Evolutionary conservation across 129 eudicot genomes (phyloP), one percentile per base, ranked within the genome.

Genomic region (Heracleum sosnowskyi): DNA sequence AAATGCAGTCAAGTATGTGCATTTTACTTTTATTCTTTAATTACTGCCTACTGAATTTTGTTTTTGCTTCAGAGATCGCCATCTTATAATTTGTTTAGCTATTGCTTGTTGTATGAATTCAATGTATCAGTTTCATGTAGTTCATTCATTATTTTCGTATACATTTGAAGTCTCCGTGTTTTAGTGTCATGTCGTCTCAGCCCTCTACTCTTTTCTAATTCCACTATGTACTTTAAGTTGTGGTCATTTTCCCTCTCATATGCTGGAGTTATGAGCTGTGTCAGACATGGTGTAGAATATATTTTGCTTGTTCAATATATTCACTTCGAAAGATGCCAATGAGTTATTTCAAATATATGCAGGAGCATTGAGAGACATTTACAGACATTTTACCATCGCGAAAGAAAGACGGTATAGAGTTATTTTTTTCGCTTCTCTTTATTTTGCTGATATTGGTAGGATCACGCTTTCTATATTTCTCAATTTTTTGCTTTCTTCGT

Each of bases 311-410:
- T 29, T 42, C 24, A 20, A 3, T 53, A 46, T 20, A 41, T 45
- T 36, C 53, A 62, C 47, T 74, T 74, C 13, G 22, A 26, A 37
- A 64, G 33, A 42, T 22, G 29, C 81, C 33, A 79, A 75, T 75
- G 47, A 16, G 37, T 74, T 13, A n/a, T 35, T 42, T 51, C 18
- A 16, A 53, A 69, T 37, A 24, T 63, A 49, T 85, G 73, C 90
- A 94, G 98, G 96, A 85, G 88, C 34, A 88, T 94, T 78, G 96
- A 91, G 84, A 85, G 89, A 36, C 97, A 94, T 86, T 77, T 94
- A 57, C 93, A 89, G 82, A 91, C 98, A 51, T 94, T 91, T 74
- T 86, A 76, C 71, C 97, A 94, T 69, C 97, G 96, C 0, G 98
- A 94, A 45, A 91, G 90, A 72, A 94, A 94, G 84, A 87, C 87